phyloP scores from a whole-genome alignment of 2,329 filamentous ascomycete genomes.

The Magnaporthiopsis incrustans region DNA sequence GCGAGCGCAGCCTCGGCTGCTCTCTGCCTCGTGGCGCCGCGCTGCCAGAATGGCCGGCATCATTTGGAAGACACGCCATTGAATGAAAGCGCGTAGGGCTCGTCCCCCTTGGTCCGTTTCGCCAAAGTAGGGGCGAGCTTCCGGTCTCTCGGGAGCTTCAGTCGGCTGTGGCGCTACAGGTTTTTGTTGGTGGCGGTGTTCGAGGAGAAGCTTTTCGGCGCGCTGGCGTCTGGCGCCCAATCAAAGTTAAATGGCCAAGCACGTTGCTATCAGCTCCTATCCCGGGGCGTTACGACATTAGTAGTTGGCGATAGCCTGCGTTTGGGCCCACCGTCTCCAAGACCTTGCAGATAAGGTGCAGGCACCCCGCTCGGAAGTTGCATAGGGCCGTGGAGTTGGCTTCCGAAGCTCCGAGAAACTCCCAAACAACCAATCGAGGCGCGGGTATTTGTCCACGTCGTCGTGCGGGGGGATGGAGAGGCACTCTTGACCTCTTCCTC shows the following conservation, averaged over 20 bases:
- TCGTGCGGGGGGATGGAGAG: not conserved
- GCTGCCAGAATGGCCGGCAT: no score
- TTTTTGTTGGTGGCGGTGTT: no score
- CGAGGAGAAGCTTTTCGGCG: no score
- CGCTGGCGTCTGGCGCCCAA: not conserved
- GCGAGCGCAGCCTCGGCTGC: no score
- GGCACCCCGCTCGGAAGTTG: no score
- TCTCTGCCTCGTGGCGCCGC: no score
- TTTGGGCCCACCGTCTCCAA: not conserved
- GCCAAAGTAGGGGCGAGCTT: not conserved
- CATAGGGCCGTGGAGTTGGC: not conserved
- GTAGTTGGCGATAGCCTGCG: not conserved
- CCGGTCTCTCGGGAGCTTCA: no score
- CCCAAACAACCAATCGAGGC: not conserved
- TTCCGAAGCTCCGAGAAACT: not conserved
- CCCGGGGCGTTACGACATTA: not conserved
- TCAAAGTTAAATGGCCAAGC: not conserved
- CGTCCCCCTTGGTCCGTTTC: not conserved
- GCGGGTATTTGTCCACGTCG: not conserved
- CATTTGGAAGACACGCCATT: no score
- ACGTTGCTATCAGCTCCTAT: not conserved
- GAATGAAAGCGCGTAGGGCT: no score
- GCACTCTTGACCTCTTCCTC: not conserved
- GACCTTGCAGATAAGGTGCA: no score
- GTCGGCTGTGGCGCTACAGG: no score